Percentiles rank a stretch among this genome's conserved stretches.
Conservation (phyloP, 495 filamentous ascomycete genomes). For the Ascobolus immersus region DNA sequence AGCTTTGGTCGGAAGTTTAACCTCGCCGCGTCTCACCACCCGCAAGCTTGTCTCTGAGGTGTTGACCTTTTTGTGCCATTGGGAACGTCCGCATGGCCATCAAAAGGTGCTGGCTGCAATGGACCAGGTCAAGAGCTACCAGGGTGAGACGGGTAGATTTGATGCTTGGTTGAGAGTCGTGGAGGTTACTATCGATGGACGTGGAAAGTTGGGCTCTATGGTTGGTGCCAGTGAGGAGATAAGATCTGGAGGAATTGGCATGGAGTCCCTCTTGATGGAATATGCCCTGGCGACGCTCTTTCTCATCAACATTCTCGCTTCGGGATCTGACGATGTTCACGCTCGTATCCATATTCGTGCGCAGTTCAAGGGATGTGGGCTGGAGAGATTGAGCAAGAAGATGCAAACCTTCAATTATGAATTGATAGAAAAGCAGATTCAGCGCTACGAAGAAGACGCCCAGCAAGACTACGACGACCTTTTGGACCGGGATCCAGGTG, state of each 20-base stretch:
- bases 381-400: slow-evolving; percentile 81
- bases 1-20: slow-evolving; percentile 62
- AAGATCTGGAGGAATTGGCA: slow-evolving; percentile 86
- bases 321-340: slow-evolving; percentile 78
- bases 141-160: slow-evolving; percentile 85
- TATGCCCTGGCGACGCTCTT: slow-evolving; percentile 90
- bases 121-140: slow-evolving; percentile 69
- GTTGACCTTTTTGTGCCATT: slow-evolving; percentile 88
- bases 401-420: slow-evolving; percentile 99
- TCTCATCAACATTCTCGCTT: slow-evolving; percentile 87
- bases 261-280: slow-evolving; percentile 98
- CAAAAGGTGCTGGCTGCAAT: slow-evolving; percentile 78
- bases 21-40: slow-evolving; percentile 72
- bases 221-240: slow-evolving; percentile 94
- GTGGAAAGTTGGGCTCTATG: slow-evolving; percentile 93
- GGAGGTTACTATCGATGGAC: slow-evolving; percentile 86
- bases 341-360: slow-evolving; percentile 81
- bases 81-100: slow-evolving; percentile 68
- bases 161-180: slow-evolving; percentile 98
- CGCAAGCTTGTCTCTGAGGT: slow-evolving; percentile 91
- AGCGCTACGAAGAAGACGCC: slow-evolving; percentile 77
- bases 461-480: slow-evolving; percentile 96
- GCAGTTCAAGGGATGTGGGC: slow-evolving; percentile 85
- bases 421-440: slow-evolving; percentile 92
- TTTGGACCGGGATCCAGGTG: slow-evolving; percentile 69